Base-by-base conservation (phyloP, 2,329 filamentous ascomycete species). In the Aspergillus ochraceoroseus region DNA sequence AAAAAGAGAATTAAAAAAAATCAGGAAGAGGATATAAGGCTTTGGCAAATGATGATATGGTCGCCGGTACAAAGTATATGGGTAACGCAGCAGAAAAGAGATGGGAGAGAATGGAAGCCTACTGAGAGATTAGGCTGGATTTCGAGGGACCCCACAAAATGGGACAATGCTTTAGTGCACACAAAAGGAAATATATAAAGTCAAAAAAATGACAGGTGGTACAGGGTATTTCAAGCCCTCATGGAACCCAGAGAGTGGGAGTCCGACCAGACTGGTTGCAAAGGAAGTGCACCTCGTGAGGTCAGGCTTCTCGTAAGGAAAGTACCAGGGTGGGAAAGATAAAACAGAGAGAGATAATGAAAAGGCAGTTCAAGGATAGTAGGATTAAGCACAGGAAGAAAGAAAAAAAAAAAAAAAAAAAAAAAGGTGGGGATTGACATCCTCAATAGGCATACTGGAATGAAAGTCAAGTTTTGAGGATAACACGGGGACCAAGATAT, bases 351-450 rank as follows among this genome's bases (percentile, higher is more conserved):
- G 32, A 30, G 34, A 45, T 33, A 44, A 38, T 35, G 12, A 47
- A 44, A 36, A 35, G 27, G 35, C 36, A 32, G 32, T 35, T 40
- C 25, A 52, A 46, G 39, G 46, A 52, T 38, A 22, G 45, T 46
- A 35, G 32, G 46, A n/a, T n/a, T 39, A 45, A 39, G 46, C 46
- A 43, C 46, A 32, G 35, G 41, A 26, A 32, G 23, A 31, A 38
- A 43, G 43, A 43, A n/a, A n/a, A n/a, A n/a, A n/a, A n/a, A n/a
- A n/a, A n/a, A n/a, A n/a, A n/a, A n/a, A n/a, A n/a, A n/a, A n/a
- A n/a, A n/a, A n/a, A n/a, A n/a, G n/a, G n/a, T n/a, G n/a, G n/a
- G n/a, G n/a, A n/a, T n/a, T n/a, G 42, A 33, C 36, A 44, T 46
- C 32, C 28, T 32, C 28, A 28, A 28, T 39, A 18, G 26, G 20